A percentile compares a stretch with the other conserved stretches of the same genome.
These are phyloP conservation scores for Aspergillus hancockii DNA, from an alignment of 495 filamentous ascomycete species.

Conservation along the genomic window DNA sequence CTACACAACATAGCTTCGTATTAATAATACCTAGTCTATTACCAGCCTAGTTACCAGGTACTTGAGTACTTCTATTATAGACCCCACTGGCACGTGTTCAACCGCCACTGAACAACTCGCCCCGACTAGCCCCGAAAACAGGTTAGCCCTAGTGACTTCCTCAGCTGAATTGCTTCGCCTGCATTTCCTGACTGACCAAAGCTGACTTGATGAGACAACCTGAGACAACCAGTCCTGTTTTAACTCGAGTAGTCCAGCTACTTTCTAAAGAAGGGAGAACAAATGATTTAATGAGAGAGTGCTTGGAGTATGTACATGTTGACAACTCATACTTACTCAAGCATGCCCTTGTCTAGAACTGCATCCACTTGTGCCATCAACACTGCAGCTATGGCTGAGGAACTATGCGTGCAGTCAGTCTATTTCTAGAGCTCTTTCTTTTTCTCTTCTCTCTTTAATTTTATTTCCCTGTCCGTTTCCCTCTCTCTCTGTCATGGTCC, in stretches of 20 bases:
- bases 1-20: background rate
- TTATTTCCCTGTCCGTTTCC: background rate
- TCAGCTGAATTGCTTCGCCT: conserved; percentile 3
- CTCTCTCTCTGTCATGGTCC: background rate
- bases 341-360: background rate
- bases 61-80: no score
- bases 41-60: no score
- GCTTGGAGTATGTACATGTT: no score
- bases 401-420: background rate
- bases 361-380: background rate
- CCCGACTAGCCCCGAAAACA: background rate
- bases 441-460: background rate
- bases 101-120: conserved; percentile 7
- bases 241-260: background rate
- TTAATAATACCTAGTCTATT: background rate
- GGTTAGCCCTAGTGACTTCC: background rate
- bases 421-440: background rate
- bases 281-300: no score
- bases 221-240: background rate
- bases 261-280: no score
- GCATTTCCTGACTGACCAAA: background rate
- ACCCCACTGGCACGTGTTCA: conserved; percentile 15
- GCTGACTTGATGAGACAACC: background rate
- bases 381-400: no score
- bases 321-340: background rate